phyloP scores from a whole-genome alignment of 352 stramenopile species.

The Aphanomyces cochlioides region DNA sequence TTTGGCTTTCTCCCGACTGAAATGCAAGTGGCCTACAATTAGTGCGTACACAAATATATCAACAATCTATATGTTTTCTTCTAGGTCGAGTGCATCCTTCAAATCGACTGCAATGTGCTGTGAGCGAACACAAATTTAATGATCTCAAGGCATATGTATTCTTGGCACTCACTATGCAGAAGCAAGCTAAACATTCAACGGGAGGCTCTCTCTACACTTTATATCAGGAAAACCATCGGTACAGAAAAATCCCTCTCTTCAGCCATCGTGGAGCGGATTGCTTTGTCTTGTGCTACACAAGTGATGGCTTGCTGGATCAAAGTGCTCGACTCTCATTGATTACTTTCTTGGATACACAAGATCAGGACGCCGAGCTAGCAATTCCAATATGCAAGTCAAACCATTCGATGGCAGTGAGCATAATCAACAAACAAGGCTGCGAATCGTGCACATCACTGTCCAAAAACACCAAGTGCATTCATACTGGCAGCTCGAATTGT shows the following conservation, averaged over 20 bases:
- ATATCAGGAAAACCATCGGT: not conserved
- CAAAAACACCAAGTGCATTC: too few relatives aligned
- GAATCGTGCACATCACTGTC: too few relatives aligned
- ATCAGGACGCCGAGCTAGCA: too few relatives aligned
- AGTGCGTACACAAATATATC: not conserved
- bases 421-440: too few relatives aligned
- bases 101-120: not conserved
- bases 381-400: not conserved
- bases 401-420: not conserved
- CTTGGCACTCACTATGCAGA: not conserved
- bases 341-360: not conserved
- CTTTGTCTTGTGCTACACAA: slow-evolving; percentile 13
- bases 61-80: not conserved
- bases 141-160: slow-evolving; percentile 5
- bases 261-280: slow-evolving; percentile 20
- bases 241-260: slow-evolving; percentile 8
- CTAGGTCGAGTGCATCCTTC: not conserved
- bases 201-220: slow-evolving; percentile 3
- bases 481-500: too few relatives aligned
- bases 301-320: not conserved
- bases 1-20: too few relatives aligned
- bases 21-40: not conserved
- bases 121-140: not conserved
- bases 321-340: slow-evolving; percentile 13
- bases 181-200: not conserved